Percentiles rank a stretch among this genome's conserved stretches.
phyloP scores from a whole-genome alignment of 331 rosid genomes.

The Phaseolus coccineus region DNA sequence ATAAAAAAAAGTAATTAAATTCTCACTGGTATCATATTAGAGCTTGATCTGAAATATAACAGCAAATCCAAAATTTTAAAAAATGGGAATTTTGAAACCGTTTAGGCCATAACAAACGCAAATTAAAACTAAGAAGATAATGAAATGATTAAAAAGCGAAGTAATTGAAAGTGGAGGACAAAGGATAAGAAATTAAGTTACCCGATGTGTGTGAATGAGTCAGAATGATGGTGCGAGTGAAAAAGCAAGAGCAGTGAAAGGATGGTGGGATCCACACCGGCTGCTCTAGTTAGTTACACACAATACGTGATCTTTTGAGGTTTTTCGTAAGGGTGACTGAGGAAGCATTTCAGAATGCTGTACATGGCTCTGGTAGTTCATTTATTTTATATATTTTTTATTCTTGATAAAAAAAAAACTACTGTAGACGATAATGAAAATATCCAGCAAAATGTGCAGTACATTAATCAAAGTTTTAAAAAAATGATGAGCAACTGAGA shows the following conservation, averaged over 20 bases:
- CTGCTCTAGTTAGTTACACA: no score
- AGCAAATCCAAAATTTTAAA: constrained; percentile 28
- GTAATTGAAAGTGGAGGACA: background rate
- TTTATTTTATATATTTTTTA: no score
- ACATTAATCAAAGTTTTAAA: no score
- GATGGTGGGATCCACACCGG: background rate
- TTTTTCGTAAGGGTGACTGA: no score
- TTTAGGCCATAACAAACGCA: background rate
- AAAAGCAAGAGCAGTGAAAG: background rate
- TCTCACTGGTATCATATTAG: background rate
- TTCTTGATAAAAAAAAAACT: no score
- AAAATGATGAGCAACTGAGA: no score
- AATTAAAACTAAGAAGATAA: background rate
- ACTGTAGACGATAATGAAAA: no score
- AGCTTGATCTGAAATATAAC: constrained; percentile 1
- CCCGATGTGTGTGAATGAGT: constrained; percentile 16
- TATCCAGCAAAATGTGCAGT: no score
- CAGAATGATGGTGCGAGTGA: background rate
- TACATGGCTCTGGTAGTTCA: no score
- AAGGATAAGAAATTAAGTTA: constrained; percentile 21
- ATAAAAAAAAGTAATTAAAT: background rate
- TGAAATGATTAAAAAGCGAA: background rate
- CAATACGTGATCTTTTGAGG: no score
- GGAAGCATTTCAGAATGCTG: no score
- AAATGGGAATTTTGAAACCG: background rate